Conservation (phyloP, 108 stramenopile genomes). For the Chaetoceros tenuissimus region DNA sequence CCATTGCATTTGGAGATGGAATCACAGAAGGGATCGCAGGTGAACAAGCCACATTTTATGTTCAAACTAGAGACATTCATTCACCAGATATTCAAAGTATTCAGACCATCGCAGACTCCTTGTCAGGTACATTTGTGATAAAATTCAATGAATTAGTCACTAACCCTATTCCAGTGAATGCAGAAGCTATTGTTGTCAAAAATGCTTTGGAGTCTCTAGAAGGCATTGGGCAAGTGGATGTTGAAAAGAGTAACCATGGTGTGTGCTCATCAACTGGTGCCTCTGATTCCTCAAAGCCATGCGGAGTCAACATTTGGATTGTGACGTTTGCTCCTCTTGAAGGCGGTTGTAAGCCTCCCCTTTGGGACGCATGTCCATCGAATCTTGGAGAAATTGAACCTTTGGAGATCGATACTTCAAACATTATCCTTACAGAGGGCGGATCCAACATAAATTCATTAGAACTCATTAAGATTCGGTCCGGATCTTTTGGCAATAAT, state of each 20-base stretch:
- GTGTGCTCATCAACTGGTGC: constrained; percentile 1
- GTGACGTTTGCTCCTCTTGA: constrained; percentile 25
- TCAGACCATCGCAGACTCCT: constrained; percentile 11
- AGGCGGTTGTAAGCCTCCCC: constrained; percentile 8
- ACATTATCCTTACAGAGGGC: too few relatives aligned
- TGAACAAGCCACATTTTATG: constrained; percentile 30
- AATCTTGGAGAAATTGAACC: constrained; percentile 8
- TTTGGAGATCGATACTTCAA: constrained; percentile 12
- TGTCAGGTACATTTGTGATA: constrained; percentile 35
- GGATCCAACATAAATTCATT: too few relatives aligned
- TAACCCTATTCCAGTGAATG: constrained; percentile 32
- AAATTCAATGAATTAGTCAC: constrained; percentile 19
- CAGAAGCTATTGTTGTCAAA: constrained; percentile 34
- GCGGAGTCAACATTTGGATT: constrained; percentile 16
- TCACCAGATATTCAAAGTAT: constrained; percentile 55
- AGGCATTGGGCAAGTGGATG: constrained; percentile 39
- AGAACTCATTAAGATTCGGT: too few relatives aligned
- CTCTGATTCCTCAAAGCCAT: constrained; percentile 7
- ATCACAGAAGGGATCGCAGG: constrained; percentile 59
- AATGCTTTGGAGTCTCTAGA: constrained; percentile 36
- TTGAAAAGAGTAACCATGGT: constrained; percentile 21
- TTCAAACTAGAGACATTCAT: constrained; percentile 43
- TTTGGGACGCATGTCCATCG: too few relatives aligned
- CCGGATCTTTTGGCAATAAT: constrained; percentile 8
- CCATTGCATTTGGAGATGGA: constrained; percentile 43